These are phyloP conservation scores for Keithomyces neogunnii DNA, from an alignment of 2,329 filamentous ascomycete genomes.

Conservation along the genomic window DNA sequence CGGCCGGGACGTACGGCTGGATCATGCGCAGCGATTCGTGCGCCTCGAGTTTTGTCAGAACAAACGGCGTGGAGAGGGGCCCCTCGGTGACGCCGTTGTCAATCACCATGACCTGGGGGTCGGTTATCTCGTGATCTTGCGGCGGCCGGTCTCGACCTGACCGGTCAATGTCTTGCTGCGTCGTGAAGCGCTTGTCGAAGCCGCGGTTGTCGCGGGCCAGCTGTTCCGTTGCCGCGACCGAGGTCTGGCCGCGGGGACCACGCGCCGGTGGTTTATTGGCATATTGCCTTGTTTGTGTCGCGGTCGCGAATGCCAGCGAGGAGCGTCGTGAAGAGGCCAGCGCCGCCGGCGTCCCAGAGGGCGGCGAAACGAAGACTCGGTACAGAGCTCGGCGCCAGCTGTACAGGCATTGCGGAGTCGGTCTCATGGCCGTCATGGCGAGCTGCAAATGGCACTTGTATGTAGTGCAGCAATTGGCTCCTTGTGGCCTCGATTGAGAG, in stretches of 20 bases:
- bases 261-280: background rate
- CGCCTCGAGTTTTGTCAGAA: slow-evolving; percentile 32
- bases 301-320: background rate
- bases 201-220: slow-evolving; percentile 14
- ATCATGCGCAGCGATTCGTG: slow-evolving; percentile 33
- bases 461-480: background rate
- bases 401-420: slow-evolving; percentile 28
- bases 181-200: slow-evolving; percentile 27
- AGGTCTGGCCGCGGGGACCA: background rate
- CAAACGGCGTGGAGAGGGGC: slow-evolving; percentile 26
- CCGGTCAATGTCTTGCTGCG: slow-evolving; percentile 21
- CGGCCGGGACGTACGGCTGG: slow-evolving; percentile 25
- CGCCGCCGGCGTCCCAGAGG: background rate
- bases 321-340: background rate
- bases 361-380: slow-evolving; percentile 32
- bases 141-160: slow-evolving; percentile 29
- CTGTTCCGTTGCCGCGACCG: slow-evolving; percentile 1
- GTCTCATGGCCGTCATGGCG: slow-evolving; percentile 21
- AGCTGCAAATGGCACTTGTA: background rate
- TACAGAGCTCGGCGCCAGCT: slow-evolving; percentile 37
- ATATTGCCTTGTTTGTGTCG: background rate
- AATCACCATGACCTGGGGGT: slow-evolving; percentile 33
- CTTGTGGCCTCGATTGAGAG: slow-evolving; percentile 4
- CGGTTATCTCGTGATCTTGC: slow-evolving; percentile 35
- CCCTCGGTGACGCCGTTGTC: slow-evolving; percentile 29